Evolutionary conservation across 352 stramenopile species (phyloP).

Genomic region (Thraustochytrium striatum): DNA sequence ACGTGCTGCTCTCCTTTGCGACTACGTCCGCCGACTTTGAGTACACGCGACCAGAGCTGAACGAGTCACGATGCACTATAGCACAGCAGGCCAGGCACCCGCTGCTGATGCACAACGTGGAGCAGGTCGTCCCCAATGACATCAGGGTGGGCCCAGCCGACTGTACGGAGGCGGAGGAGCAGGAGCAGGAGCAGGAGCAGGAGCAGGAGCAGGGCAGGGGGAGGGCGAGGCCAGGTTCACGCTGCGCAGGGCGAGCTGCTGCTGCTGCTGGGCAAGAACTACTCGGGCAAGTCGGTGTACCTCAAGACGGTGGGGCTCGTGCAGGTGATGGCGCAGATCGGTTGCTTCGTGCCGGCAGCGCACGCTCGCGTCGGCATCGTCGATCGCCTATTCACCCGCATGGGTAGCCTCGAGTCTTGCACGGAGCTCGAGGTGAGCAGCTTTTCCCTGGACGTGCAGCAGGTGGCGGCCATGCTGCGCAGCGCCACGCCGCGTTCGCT

Average conservation of each 20-base stretch:
- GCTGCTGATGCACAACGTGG: constrained; percentile 50
- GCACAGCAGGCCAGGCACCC: constrained; percentile 55
- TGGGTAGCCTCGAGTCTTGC: constrained; percentile 53
- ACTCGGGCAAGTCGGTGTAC: constrained; percentile 57
- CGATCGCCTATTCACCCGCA: constrained; percentile 55
- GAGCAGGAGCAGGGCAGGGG: neutral
- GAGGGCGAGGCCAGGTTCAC: neutral
- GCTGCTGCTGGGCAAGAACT: constrained; percentile 56
- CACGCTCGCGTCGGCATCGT: constrained; percentile 55
- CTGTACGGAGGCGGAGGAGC: neutral
- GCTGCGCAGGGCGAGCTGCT: constrained; percentile 18
- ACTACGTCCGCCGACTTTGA: constrained; percentile 51
- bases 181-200: neutral
- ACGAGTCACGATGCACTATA: constrained; percentile 49
- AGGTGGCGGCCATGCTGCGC: constrained; percentile 44
- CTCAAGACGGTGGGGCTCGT: constrained; percentile 56
- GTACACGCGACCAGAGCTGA: constrained; percentile 53
- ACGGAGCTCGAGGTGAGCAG: constrained; percentile 52
- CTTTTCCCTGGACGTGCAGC: constrained; percentile 55
- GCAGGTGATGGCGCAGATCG: constrained; percentile 54
- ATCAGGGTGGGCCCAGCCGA: constrained; percentile 50
- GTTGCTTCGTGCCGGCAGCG: constrained; percentile 54
- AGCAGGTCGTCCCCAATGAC: constrained; percentile 56
- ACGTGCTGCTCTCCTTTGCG: constrained; percentile 54
- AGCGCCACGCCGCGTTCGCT: constrained; percentile 40